These are phyloP conservation scores for Trametes polyzona DNA, from an alignment of 1,284 basidiomycete genomes.

Conservation along the genomic window DNA sequence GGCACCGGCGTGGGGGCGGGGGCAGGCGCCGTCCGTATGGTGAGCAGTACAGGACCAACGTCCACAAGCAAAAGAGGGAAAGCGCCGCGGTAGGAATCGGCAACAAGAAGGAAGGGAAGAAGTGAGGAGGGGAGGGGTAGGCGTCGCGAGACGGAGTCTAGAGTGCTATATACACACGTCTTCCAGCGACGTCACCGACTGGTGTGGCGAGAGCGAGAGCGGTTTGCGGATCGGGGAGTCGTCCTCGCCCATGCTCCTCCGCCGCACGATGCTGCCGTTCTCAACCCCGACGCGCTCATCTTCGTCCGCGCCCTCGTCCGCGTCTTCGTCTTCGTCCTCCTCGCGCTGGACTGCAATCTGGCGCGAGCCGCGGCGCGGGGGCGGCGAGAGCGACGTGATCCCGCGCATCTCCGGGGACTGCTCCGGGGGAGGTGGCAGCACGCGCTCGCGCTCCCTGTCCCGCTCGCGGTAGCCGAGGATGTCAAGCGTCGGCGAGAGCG, in stretches of 20 bases:
- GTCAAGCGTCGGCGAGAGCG: constrained; percentile 24
- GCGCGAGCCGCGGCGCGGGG: constrained; percentile 58
- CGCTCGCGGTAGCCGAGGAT: too few relatives aligned
- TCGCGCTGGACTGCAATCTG: constrained; percentile 38
- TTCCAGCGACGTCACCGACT: constrained; percentile 23
- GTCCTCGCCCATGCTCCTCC: neutral
- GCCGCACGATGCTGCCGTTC: neutral
- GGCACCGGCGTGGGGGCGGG: neutral
- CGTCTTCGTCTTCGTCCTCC: constrained; percentile 19
- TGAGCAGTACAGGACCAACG: neutral
- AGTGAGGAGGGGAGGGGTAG: neutral
- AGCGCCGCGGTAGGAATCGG: neutral
- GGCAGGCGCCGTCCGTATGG: neutral
- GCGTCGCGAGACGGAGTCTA: neutral
- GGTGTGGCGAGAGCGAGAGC: constrained; percentile 22
- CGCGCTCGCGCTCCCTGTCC: constrained; percentile 4
- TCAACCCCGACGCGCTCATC: neutral
- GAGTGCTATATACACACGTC: constrained; percentile 23
- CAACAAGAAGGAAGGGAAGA: neutral
- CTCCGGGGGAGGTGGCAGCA: constrained; percentile 32
- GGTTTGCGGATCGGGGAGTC: constrained; percentile 18
- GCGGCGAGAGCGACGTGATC: constrained; percentile 60
- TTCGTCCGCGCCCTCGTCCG: neutral
- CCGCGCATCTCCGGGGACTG: constrained; percentile 42
- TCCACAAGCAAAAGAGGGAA: neutral